Evolutionary conservation across 148 eudicot genomes (phyloP).

Genomic region (Chenopodium formosanum): DNA sequence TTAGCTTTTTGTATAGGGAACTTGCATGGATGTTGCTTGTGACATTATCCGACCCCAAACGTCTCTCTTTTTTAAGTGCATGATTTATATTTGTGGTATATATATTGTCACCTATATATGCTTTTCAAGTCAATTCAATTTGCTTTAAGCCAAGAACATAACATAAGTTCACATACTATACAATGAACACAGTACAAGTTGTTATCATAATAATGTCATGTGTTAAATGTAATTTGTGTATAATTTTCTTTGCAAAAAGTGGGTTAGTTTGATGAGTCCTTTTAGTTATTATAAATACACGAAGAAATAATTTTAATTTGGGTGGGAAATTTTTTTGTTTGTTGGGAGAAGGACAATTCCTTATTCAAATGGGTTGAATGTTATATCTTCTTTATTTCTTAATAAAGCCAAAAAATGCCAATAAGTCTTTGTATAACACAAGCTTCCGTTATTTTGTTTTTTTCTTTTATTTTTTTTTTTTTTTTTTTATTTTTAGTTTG

Average conservation of each 20-base stretch:
- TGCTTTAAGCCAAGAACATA: no score
- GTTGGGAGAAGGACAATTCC: no score
- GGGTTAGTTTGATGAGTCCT: not conserved
- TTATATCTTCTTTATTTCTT: no score
- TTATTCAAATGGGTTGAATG: no score
- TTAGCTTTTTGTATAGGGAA: not conserved
- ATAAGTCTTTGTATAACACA: no score
- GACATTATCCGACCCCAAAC: not conserved
- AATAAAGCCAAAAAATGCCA: no score
- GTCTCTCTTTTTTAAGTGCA: not conserved
- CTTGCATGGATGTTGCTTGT: constrained; percentile 11
- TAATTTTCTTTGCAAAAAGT: not conserved
- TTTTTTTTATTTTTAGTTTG: no score
- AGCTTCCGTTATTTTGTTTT: no score
- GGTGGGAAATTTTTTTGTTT: not conserved
- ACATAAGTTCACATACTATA: not conserved
- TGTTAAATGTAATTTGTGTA: not conserved
- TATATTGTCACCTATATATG: not conserved
- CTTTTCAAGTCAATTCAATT: not conserved
- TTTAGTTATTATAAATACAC: not conserved
- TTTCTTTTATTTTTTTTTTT: no score
- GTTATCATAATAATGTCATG: not conserved
- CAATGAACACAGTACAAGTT: not conserved
- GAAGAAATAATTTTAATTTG: not conserved
- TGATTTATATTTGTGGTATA: not conserved